A percentile compares a stretch with the other conserved stretches of the same genome.
Conservation (phyloP, 306 rosid species). For the Cucurbita ficifolia region DNA sequence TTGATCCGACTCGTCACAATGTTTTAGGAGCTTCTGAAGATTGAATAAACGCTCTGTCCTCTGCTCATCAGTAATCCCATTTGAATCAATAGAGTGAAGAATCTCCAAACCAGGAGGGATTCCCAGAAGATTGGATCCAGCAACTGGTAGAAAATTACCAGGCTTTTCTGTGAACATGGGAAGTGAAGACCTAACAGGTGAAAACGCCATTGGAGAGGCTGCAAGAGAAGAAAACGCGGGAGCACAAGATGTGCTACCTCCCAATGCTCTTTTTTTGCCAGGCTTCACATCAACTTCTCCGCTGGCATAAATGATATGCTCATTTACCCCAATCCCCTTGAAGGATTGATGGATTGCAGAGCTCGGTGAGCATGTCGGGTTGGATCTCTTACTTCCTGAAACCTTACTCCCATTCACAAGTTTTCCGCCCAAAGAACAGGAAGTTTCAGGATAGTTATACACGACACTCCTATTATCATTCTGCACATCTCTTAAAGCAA, state of each 20-base stretch:
- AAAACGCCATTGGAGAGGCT: conserved; percentile 7
- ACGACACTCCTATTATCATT: conserved; percentile 16
- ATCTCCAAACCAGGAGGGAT: conserved; percentile 1
- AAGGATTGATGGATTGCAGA: conserved; percentile 9
- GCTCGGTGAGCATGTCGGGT: conserved; percentile 11
- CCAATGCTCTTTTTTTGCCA: conserved; percentile 13
- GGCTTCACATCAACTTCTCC: conserved; percentile 8
- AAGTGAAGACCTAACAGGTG: conserved; percentile 20
- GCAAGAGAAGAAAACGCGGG: conserved; percentile 11
- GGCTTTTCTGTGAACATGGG: conserved; percentile 11
- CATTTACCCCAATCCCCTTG: conserved; percentile 11
- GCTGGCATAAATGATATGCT: conserved; percentile 1
- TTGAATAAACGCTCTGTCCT: conserved; percentile 13
- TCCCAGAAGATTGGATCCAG: conserved; percentile 2
- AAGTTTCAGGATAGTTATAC: conserved; percentile 6
- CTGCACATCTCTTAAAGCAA: conserved; percentile 24
- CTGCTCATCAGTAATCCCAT: conserved; percentile 12
- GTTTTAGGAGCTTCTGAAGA: conserved; percentile 20
- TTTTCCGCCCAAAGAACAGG: conserved; percentile 7
- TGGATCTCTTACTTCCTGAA: conserved; percentile 19
- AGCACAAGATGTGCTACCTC: conserved; percentile 9
- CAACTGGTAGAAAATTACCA: background rate
- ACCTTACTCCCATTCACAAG: conserved; percentile 8
- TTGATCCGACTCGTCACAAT: conserved; percentile 18
- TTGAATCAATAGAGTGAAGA: conserved; percentile 5